These are phyloP conservation scores for Blumeriella jaapii DNA, from an alignment of 2,329 filamentous ascomycete genomes.

Conservation along the genomic window DNA sequence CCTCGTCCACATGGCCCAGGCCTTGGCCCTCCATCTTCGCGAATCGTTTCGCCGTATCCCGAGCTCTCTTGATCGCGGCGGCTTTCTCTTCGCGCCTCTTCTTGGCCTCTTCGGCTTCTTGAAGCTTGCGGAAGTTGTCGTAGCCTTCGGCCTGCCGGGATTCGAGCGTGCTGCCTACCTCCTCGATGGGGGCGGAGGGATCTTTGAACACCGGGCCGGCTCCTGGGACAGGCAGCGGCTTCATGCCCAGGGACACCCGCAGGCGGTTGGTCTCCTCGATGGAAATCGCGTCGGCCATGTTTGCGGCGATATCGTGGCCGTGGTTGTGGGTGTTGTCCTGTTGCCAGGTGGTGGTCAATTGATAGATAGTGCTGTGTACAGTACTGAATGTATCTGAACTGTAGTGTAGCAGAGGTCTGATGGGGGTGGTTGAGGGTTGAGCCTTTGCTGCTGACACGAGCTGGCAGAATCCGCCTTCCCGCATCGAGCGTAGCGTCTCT, in stretches of 20 bases:
- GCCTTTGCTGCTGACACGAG: neutral
- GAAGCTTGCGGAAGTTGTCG: slow-evolving; percentile 57
- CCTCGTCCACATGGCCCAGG: slow-evolving; percentile 63
- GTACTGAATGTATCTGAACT: no score
- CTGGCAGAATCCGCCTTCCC: neutral
- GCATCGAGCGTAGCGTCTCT: neutral
- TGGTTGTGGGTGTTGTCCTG: neutral
- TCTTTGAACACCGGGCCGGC: slow-evolving; percentile 48
- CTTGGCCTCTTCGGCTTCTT: slow-evolving; percentile 66
- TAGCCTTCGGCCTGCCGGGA: slow-evolving; percentile 61
- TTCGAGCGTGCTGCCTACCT: slow-evolving; percentile 73
- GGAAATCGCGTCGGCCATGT: slow-evolving; percentile 49
- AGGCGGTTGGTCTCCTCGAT: slow-evolving; percentile 94
- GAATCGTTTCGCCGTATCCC: slow-evolving; percentile 70
- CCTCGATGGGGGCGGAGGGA: slow-evolving; percentile 39
- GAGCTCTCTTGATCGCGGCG: slow-evolving; percentile 76
- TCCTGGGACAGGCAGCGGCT: slow-evolving; percentile 76
- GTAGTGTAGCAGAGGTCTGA: no score
- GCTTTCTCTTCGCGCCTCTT: slow-evolving; percentile 67
- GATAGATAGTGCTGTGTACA: no score
- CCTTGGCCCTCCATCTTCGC: slow-evolving; percentile 71
- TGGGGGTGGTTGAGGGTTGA: no score
- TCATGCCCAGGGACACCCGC: slow-evolving; percentile 77
- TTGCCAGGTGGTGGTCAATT: no score
- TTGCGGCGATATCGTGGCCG: no score